Evolutionary conservation across 2,329 filamentous ascomycete species (phyloP), one percentile per base, ranked within the genome.

Genomic region (Emydomyces testavorans): DNA sequence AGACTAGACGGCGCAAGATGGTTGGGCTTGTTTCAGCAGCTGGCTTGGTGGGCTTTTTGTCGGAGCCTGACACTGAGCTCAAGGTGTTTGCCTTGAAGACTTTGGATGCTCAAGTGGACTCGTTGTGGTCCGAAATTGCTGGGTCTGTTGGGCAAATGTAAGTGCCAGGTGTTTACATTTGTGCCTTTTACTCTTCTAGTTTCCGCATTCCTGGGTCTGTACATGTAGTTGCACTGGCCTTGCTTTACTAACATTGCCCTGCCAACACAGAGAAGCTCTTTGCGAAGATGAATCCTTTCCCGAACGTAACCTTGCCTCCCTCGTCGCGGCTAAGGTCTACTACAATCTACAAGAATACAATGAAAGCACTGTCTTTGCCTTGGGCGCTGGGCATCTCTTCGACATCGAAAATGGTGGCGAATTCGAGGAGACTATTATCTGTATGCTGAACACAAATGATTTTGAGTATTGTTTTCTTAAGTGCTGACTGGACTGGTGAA

Each of bases 261-360:
- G n/a, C 8, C 11, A n/a, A 5, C 32, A 20, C 63, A 96, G 90
- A 71, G 92, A 98, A 77, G 86, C 87, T 48, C 79, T 98, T 43
- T 98, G 94, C 69, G 92, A 98, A 76, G 90, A 98, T 71, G 87
- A 94, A 60, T 77, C 79, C 52, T 98, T 98, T 62, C 85, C 89
- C 41, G 85, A 98, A 67, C 86, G 90, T 61, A 85, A 92, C 65
- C 82, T 98, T 49, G 92, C 92, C 48, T 92, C 92, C 46, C 77
- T 98, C 42, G 88, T 98, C 47, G 84, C 94, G 36, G 85, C 92
- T 58, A 98, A 98, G 76, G 88, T 96, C 57, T 98, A 96, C 73
- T 98, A 96, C 65, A 92, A 98, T 65, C 80, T 98, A 46, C 88
- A 95, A 70, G 92, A 92, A 66, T 98, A 98, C 73, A 92, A 95